phyloP scores from a whole-genome alignment of 331 rosid species.

The Acacia concinna region DNA sequence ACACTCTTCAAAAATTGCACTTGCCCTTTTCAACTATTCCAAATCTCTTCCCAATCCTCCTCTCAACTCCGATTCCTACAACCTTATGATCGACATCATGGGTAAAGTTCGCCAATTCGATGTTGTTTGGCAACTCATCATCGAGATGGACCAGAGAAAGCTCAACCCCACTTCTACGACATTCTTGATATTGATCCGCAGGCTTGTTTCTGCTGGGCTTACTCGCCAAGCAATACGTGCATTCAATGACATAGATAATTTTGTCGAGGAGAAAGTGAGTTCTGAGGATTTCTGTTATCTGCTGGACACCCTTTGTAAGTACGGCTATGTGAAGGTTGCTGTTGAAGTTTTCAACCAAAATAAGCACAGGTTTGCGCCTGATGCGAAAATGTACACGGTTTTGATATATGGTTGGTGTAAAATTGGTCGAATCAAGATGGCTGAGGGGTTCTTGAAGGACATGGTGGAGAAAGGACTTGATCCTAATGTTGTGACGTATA shows the following conservation, averaged over 20 bases:
- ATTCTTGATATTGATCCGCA: conserved; percentile 60
- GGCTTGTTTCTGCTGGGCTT: conserved; percentile 65
- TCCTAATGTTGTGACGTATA: conserved; percentile 74
- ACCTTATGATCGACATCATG: conserved; percentile 57
- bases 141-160: conserved; percentile 56
- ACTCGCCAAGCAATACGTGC: conserved; percentile 81
- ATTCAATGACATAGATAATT: conserved; percentile 58
- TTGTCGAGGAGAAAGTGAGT: conserved; percentile 26
- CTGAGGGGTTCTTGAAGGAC: conserved; percentile 54
- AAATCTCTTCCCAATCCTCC: conserved; percentile 60
- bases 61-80: conserved; percentile 47
- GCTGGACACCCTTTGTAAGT: conserved; percentile 77
- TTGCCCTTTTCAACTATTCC: conserved; percentile 65
- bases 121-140: conserved; percentile 68
- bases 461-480: conserved; percentile 65
- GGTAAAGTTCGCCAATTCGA: conserved; percentile 78
- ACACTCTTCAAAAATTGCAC: conserved; percentile 71
- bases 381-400: conserved; percentile 62
- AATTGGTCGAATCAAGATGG: conserved; percentile 56
- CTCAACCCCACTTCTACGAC: conserved; percentile 43
- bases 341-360: conserved; percentile 58
- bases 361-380: conserved; percentile 43
- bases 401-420: conserved; percentile 87
- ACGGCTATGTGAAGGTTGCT: conserved; percentile 66
- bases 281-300: conserved; percentile 50